A percentile compares a stretch with the other conserved stretches of the same genome.
Evolutionary conservation across 768 basidiomycete genomes (phyloP).

Genomic region (Amanita inopinata): DNA sequence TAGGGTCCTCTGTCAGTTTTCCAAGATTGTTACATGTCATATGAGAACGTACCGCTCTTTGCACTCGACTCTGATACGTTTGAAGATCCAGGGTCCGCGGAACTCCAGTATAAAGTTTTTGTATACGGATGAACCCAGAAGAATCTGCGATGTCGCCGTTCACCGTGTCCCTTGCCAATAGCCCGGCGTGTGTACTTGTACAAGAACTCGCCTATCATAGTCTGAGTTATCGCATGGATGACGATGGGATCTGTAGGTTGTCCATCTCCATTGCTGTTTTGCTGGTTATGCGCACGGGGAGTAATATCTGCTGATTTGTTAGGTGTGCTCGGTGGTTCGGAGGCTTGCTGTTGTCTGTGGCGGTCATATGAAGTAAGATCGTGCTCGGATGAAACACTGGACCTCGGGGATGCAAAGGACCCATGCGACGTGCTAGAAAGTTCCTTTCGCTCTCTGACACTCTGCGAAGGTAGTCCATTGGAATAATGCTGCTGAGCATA

Average conservation of each 20-base stretch:
- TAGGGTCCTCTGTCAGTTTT: constrained; percentile 12
- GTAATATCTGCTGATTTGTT: constrained; percentile 35
- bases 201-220: constrained; percentile 98
- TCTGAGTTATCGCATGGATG: constrained; percentile 97
- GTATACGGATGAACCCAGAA: constrained; percentile 99
- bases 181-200: constrained; percentile 92
- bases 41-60: constrained; percentile 77
- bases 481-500: constrained; percentile 34
- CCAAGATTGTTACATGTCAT: constrained; percentile 6
- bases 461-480: constrained; percentile 37
- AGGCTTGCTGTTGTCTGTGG: background rate
- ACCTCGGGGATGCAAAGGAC: constrained; percentile 62
- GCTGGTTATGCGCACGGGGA: constrained; percentile 25
- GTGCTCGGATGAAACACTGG: constrained; percentile 76
- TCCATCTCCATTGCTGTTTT: constrained; percentile 7
- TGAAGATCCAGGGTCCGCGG: constrained; percentile 83
- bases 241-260: constrained; percentile 77
- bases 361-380: constrained; percentile 28
- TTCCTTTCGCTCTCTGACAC: constrained; percentile 42
- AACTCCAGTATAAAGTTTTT: constrained; percentile 95
- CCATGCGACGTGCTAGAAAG: constrained; percentile 63
- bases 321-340: constrained; percentile 32
- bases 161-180: constrained; percentile 85
- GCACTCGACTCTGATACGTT: constrained; percentile 87
- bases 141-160: constrained; percentile 86